Evolutionary conservation across 129 eudicot genomes (phyloP), one percentile per base, ranked within the genome.

Genomic region (Arctium lappa): DNA sequence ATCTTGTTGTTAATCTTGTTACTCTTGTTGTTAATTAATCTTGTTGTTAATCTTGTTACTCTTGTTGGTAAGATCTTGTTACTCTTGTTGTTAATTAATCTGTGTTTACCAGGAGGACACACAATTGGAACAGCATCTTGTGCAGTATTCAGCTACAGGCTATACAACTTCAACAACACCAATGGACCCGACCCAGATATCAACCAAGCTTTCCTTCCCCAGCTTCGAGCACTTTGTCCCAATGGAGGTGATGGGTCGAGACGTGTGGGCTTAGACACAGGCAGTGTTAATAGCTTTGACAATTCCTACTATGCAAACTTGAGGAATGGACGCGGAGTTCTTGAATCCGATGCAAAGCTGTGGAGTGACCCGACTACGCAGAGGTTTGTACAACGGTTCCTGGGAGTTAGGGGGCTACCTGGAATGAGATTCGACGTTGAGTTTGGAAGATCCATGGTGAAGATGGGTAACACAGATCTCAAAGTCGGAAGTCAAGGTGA

Each of bases 401-500:
- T 88, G 44, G 94, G 94, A 1, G n/a, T 82, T 0, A 88, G 90
- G 63, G 93, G 90, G 0, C 34, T 81, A 78, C 75, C 46, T 32
- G 89, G 90, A 39, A 31, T 76, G 78, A 85, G 74, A 37, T 88
- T 92, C 60, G 69, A 76, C 9, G 73, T 72, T 11, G 91, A 90
- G 69, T 92, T 92, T 42, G 90, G 89, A 10, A 81, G 78, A 38
- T 80, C 97, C 42, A 89, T 92, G 97, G 87, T 90, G 31, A 92
- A 90, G 82, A 85, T 92, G 91, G 89, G 68, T n/a, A 60, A 60
- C n/a, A 60, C 68, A 1, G 68, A 60, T 6, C 8, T 60, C 13
- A 50, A 50, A 50, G 13, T 18, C 3, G 63, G 68, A 60, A 60
- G 68, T 60, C 65, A 56, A 15, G 65, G 65, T 56, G 65, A 56